Conservation (phyloP, 2,329 filamentous ascomycete species). For the Xylariaceae sp. region DNA sequence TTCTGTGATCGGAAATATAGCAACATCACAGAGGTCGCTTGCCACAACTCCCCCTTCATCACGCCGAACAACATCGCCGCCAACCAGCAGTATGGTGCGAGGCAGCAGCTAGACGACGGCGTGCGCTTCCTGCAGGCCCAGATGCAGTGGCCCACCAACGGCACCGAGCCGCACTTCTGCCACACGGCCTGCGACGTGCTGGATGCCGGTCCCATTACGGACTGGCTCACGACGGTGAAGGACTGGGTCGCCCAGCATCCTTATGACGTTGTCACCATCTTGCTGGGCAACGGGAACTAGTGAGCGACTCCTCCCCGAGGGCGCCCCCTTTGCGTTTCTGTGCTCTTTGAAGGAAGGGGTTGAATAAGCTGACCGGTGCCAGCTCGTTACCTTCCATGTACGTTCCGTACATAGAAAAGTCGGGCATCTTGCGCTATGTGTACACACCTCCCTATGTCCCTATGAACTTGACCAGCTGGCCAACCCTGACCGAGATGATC, state of each 20-base stretch:
- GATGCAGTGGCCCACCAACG: conserved; percentile 52
- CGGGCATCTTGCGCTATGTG: conserved; percentile 66
- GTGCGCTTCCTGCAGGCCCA: conserved; percentile 59
- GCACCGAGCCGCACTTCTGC: conserved; percentile 63
- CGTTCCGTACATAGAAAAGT: conserved; percentile 60
- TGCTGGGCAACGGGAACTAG: conserved; percentile 80
- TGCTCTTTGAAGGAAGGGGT: background rate
- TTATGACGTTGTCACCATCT: conserved; percentile 80
- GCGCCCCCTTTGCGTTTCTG: background rate
- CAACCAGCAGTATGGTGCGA: conserved; percentile 67
- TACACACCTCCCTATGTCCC: conserved; percentile 68
- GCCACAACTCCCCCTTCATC: conserved; percentile 79
- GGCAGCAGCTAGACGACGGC: conserved; percentile 71
- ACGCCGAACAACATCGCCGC: conserved; percentile 64
- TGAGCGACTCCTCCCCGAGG: conserved; percentile 13
- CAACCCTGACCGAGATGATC: conserved; percentile 73
- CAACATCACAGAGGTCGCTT: conserved; percentile 73
- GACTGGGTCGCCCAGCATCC: conserved; percentile 71
- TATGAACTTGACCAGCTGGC: conserved; percentile 73
- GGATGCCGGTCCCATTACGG: conserved; percentile 70
- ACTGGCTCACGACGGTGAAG: conserved; percentile 64
- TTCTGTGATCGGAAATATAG: conserved; percentile 72
- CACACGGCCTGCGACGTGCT: conserved; percentile 79
- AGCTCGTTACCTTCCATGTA: conserved; percentile 56
- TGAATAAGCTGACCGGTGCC: conserved; percentile 5